A percentile compares a stretch with the other conserved stretches of the same genome.
phyloP scores from a whole-genome alignment of 2,329 filamentous ascomycete species.

The Sporothrix schenckii region DNA sequence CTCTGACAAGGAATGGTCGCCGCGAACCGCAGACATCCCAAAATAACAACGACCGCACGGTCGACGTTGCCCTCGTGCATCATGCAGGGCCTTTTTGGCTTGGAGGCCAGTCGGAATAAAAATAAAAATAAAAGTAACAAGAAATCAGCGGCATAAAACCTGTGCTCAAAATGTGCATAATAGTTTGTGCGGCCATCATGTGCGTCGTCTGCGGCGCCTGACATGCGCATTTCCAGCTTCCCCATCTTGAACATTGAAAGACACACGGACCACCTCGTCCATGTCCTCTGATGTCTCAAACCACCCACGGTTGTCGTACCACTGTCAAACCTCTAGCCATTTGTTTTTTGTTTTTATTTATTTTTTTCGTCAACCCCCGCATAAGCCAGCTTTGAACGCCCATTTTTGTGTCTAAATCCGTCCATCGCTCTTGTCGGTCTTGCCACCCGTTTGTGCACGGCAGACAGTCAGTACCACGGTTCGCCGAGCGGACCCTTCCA shows the following conservation, averaged over 20 bases:
- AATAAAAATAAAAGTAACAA: background rate
- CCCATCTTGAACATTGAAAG: background rate
- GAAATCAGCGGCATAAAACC: background rate
- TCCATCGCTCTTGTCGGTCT: background rate
- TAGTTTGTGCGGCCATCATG: no score
- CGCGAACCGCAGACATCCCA: constrained; percentile 21
- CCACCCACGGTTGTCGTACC: background rate
- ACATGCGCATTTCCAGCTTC: no score
- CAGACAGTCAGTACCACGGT: constrained; percentile 16
- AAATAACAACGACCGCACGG: constrained; percentile 21
- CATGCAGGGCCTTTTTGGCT: constrained; percentile 6
- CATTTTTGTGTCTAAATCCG: background rate
- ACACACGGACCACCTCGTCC: constrained; percentile 14
- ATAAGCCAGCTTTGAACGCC: background rate
- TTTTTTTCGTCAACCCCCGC: background rate
- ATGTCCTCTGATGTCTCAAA: constrained; percentile 20
- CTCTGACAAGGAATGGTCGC: constrained; percentile 8
- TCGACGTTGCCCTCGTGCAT: constrained; percentile 14
- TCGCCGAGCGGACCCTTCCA: background rate
- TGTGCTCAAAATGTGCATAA: no score
- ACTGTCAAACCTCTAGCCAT: background rate
- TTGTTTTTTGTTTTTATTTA: background rate
- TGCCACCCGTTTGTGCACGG: constrained; percentile 17
- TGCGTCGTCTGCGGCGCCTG: no score
- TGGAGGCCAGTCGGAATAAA: background rate